Base-by-base conservation (phyloP, 2,329 filamentous ascomycete genomes). In the Penicillium italicum region DNA sequence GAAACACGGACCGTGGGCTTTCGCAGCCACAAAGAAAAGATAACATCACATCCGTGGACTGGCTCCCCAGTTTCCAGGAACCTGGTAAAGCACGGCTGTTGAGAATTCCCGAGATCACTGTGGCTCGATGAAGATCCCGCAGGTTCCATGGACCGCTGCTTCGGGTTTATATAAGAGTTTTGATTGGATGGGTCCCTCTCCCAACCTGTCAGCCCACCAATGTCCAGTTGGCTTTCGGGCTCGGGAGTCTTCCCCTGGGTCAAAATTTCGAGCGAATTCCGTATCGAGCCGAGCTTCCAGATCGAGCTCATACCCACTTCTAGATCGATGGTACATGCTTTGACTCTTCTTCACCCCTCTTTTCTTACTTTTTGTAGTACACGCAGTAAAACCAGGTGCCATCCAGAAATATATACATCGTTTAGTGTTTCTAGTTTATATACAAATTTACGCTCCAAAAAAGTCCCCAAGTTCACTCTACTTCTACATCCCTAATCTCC, bases 11-110 rank as follows among this genome's bases (percentile, higher is more conserved):
- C 20, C 31, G 41, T 41, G 41, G 41, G 34, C 28, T 46, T 41
- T 26, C 37, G 31, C 38, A 42, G n/a, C 45, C 24, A 34, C 31
- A 6, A 28, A 28, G 10, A 44, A 26, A 37, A 26, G 11, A 4
- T 16, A 24, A n/a, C 22, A 12, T 18, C 18, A 22, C 55, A 54
- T 50, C 57, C 28, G 9, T 30, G 28, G 3, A 30, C 28, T 2
- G 1, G 11, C 53, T 56, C 52, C 38, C 59, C 46, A 50, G 49
- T 56, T 55, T 14, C 60, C 61, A 59, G 55, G 47, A 57, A 62
- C 58, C 53, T 55, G 62, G 56, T 62, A 58, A 46, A n/a, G 10
- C 8, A 20, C n/a, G 56, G 55, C 53, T 51, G 36, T 18, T 18
- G 20, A 24, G 20, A 12, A 28, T 1, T 44, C 9, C 6, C 9